These are phyloP conservation scores for Zygosaccharomyces kombuchaensis DNA, from an alignment of 805 yeast genomes.

Conservation along the genomic window DNA sequence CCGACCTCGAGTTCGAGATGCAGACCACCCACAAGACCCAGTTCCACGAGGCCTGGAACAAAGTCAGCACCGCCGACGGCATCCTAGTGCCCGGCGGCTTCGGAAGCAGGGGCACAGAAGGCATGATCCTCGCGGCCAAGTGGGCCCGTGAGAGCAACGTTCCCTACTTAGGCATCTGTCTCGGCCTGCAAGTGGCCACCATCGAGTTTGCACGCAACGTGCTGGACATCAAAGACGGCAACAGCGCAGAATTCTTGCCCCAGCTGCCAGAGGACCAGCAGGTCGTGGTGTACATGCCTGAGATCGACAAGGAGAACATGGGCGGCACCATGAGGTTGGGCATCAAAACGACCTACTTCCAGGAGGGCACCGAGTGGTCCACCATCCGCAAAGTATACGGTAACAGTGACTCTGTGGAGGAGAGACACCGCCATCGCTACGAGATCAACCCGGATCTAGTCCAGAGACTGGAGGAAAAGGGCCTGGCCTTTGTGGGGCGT, in stretches of 20 bases:
- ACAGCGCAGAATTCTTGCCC: conserved; percentile 77
- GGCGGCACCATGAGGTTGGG: conserved; percentile 99
- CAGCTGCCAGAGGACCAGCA: conserved; percentile 54
- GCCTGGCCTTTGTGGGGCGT: conserved; percentile 86
- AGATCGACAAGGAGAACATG: conserved; percentile 87
- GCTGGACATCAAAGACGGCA: conserved; percentile 61
- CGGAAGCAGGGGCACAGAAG: conserved; percentile 96
- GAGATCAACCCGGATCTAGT: conserved; percentile 90
- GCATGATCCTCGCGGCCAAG: conserved; percentile 94
- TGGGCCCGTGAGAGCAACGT: conserved; percentile 96
- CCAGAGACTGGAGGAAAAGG: conserved; percentile 63
- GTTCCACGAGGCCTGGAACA: conserved; percentile 94
- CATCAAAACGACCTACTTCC: conserved; percentile 82
- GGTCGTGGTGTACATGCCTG: conserved; percentile 96
- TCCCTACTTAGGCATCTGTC: conserved; percentile 95
- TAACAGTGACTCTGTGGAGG: conserved; percentile 60
- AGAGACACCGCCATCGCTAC: conserved; percentile 98
- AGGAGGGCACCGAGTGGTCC: conserved; percentile 59
- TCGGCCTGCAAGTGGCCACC: conserved; percentile 95
- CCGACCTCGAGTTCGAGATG: conserved; percentile 75
- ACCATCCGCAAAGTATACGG: conserved; percentile 77
- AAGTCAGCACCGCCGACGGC: conserved; percentile 90
- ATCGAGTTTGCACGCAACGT: conserved; percentile 87
- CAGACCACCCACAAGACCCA: conserved; percentile 61
- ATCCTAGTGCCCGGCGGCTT: conserved; percentile 98